These are phyloP conservation scores for Hemisphaericaspora lyxosophila DNA, from an alignment of 1,139 yeast genomes.

Conservation along the genomic window DNA sequence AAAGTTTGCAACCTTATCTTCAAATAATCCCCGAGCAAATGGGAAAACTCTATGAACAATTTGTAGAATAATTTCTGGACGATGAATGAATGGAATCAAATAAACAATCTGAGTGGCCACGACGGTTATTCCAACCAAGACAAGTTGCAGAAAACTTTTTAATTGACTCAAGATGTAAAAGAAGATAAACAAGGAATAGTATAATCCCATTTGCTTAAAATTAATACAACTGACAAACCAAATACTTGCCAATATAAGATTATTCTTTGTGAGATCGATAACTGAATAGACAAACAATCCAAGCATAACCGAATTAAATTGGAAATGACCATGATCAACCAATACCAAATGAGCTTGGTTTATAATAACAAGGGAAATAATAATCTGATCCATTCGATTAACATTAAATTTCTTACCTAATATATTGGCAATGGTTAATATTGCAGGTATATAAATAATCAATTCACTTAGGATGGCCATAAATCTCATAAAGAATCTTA, in stretches of 20 bases:
- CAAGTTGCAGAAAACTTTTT: constrained; percentile 37
- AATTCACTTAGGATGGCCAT: constrained; percentile 78
- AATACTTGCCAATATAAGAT: constrained; percentile 68
- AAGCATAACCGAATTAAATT: constrained; percentile 90
- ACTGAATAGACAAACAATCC: constrained; percentile 75
- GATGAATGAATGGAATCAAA: constrained; percentile 59
- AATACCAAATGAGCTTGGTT: constrained; percentile 80
- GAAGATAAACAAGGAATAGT: constrained; percentile 88
- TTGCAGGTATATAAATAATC: constrained; percentile 75
- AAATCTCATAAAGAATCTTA: constrained; percentile 82
- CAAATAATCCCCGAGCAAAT: constrained; percentile 91
- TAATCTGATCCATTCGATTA: constrained; percentile 72
- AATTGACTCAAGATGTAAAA: constrained; percentile 59
- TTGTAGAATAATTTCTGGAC: constrained; percentile 23
- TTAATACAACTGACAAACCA: constrained; percentile 76
- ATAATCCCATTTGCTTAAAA: constrained; percentile 94
- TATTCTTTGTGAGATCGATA: constrained; percentile 62
- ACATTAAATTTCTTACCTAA: constrained; percentile 56
- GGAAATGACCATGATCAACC: constrained; percentile 97
- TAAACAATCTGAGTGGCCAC: constrained; percentile 50
- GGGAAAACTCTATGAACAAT: constrained; percentile 78
- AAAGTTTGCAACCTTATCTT: constrained; percentile 94
- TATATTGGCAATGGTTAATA: constrained; percentile 65
- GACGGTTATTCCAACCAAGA: constrained; percentile 65
- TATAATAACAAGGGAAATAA: constrained; percentile 70